phyloP scores from a whole-genome alignment of 805 yeast species.

The Metschnikowia hibisci region DNA sequence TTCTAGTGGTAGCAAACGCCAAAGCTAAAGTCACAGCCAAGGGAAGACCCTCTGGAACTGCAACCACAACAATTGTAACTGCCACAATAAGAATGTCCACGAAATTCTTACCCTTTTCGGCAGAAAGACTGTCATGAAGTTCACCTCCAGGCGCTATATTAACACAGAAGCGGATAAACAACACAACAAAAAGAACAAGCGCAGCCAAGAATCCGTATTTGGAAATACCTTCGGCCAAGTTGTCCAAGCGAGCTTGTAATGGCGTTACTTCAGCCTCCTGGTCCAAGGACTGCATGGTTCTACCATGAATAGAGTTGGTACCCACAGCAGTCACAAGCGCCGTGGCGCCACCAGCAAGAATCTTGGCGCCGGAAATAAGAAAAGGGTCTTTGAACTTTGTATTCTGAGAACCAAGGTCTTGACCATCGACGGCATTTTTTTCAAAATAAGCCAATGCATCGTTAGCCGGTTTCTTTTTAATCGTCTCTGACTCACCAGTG shows the following conservation, averaged over 20 bases:
- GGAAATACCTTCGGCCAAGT: conserved; percentile 90
- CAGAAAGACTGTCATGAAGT: conserved; percentile 44
- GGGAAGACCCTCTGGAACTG: conserved; percentile 99
- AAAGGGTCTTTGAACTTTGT: conserved; percentile 64
- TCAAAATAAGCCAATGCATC: conserved; percentile 33
- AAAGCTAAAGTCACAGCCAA: conserved; percentile 94
- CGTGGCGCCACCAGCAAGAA: conserved; percentile 79
- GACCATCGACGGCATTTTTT: conserved; percentile 23
- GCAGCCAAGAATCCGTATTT: conserved; percentile 90
- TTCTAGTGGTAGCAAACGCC: conserved; percentile 97
- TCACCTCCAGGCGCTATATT: conserved; percentile 51
- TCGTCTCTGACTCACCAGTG: conserved; percentile 90
- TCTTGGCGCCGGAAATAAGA: conserved; percentile 86
- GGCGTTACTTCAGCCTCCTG: conserved; percentile 85
- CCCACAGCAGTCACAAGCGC: conserved; percentile 92
- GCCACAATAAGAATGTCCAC: conserved; percentile 86
- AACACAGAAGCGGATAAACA: conserved; percentile 71
- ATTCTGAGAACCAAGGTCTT: conserved; percentile 40
- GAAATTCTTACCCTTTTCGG: conserved; percentile 81
- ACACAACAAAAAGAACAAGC: conserved; percentile 68
- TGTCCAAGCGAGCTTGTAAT: conserved; percentile 73
- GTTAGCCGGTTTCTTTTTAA: conserved; percentile 60
- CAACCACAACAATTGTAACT: conserved; percentile 90
- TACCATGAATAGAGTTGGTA: conserved; percentile 81
- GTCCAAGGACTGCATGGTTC: conserved; percentile 77